Conservation (phyloP, 139 green algal species). For the Tetradesmus obliquus region DNA sequence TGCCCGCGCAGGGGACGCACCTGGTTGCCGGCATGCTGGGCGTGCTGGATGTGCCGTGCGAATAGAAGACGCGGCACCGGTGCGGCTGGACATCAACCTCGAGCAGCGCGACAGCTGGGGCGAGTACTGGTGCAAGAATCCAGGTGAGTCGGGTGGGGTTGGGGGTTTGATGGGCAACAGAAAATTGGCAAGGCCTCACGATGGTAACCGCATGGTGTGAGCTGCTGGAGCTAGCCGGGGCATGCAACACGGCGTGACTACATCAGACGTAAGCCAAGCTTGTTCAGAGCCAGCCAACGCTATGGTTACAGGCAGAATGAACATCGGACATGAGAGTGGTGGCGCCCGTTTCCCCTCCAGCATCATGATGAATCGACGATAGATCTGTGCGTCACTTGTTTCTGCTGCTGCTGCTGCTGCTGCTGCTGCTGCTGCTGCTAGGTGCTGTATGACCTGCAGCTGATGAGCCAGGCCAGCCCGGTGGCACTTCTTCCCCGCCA, state of each 20-base stretch:
- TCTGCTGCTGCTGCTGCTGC: too few relatives aligned
- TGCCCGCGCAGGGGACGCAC: conserved; percentile 30
- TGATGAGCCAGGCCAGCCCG: not conserved
- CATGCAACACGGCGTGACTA: not conserved
- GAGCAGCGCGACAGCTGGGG: not conserved
- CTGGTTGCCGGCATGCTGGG: conserved; percentile 25
- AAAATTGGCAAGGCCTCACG: too few relatives aligned
- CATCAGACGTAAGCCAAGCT: too few relatives aligned
- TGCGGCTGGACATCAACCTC: conserved; percentile 5
- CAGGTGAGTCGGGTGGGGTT: not conserved
- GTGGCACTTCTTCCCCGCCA: conserved; percentile 23
- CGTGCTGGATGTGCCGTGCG: conserved; percentile 34
- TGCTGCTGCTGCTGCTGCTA: not conserved
- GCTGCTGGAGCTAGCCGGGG: too few relatives aligned
- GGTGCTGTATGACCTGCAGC: conserved; percentile 9
- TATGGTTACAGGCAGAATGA: not conserved
- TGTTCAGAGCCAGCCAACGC: too few relatives aligned
- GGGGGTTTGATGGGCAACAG: too few relatives aligned
- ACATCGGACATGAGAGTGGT: too few relatives aligned
- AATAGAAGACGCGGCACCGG: conserved; percentile 17
- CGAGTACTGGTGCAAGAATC: conserved; percentile 26
- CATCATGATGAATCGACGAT: not conserved
- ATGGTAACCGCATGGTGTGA: not conserved
- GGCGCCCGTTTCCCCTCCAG: too few relatives aligned
- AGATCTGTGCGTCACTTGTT: not conserved